Conservation (phyloP, 116 monocot genomes). For the Posidonia oceanica region DNA sequence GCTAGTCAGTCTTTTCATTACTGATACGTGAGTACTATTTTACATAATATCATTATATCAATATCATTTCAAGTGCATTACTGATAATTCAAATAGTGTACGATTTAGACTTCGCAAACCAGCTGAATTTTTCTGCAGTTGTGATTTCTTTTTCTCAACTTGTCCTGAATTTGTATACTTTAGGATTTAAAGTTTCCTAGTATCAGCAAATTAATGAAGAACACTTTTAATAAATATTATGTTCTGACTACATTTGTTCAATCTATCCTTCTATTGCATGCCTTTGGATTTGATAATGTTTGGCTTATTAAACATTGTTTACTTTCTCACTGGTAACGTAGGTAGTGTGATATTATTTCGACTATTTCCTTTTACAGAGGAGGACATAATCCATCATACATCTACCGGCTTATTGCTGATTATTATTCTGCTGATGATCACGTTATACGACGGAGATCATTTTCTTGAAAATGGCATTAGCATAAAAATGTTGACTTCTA, state of each 20-base stretch:
- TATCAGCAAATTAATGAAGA: neutral
- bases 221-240: no score
- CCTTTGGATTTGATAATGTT: no score
- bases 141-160: neutral
- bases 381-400: slow-evolving; percentile 88
- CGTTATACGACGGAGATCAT: slow-evolving; percentile 35
- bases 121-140: neutral
- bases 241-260: no score
- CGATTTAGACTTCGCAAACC: no score
- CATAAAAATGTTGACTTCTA: no score
- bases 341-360: no score
- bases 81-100: no score
- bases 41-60: neutral
- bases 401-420: slow-evolving; percentile 94
- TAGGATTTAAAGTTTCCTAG: neutral
- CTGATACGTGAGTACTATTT: slow-evolving; percentile 73
- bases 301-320: no score
- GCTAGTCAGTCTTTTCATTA: slow-evolving; percentile 97
- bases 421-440: slow-evolving; percentile 97
- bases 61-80: neutral
- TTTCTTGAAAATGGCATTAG: slow-evolving; percentile 15
- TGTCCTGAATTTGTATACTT: neutral
- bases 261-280: no score
- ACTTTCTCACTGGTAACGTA: no score
- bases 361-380: slow-evolving; percentile 39